Conservation (phyloP, 2,329 filamentous ascomycete genomes). For the Lasiodiplodia hormozganensis region DNA sequence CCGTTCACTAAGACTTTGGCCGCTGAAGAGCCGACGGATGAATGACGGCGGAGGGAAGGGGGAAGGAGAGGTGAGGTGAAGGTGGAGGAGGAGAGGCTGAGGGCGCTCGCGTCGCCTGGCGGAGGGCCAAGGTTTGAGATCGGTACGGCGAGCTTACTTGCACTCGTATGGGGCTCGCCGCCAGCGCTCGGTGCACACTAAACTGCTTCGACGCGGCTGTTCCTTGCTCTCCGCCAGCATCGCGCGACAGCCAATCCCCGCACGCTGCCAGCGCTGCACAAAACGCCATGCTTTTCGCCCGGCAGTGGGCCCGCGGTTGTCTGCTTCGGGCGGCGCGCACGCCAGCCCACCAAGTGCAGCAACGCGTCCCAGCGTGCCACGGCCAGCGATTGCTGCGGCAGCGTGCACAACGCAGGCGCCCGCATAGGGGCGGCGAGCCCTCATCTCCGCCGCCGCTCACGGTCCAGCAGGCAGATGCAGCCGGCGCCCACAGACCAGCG, state of each 20-base stretch:
- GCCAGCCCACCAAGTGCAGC: constrained; percentile 13
- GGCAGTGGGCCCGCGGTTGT: constrained; percentile 14
- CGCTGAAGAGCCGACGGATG: constrained; percentile 31
- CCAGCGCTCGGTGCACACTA: constrained; percentile 27
- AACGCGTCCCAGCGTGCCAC: constrained; percentile 25
- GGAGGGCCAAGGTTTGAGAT: constrained; percentile 27
- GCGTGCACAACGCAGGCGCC: constrained; percentile 13
- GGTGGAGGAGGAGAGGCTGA: constrained; percentile 38
- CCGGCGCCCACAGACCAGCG: constrained; percentile 1
- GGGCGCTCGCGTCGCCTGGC: constrained; percentile 32
- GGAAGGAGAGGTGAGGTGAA: constrained; percentile 32
- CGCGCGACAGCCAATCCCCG: constrained; percentile 31
- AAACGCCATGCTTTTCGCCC: constrained; percentile 29
- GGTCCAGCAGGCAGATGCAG: constrained; percentile 14
- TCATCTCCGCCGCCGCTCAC: constrained; percentile 19
- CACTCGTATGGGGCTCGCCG: constrained; percentile 32
- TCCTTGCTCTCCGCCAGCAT: constrained; percentile 31
- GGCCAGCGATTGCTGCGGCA: constrained; percentile 1
- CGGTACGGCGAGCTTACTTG: constrained; percentile 30
- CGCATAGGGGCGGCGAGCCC: constrained; percentile 25
- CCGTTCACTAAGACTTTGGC: constrained; percentile 30
- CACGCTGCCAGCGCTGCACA: constrained; percentile 27
- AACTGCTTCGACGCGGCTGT: constrained; percentile 28
- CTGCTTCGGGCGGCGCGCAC: constrained; percentile 23
- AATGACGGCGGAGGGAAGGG: constrained; percentile 32